Evolutionary conservation across 192 early-diverging fungal genomes (phyloP), one percentile per base, ranked within the genome.

Genomic region (Mortierella hygrophila): DNA sequence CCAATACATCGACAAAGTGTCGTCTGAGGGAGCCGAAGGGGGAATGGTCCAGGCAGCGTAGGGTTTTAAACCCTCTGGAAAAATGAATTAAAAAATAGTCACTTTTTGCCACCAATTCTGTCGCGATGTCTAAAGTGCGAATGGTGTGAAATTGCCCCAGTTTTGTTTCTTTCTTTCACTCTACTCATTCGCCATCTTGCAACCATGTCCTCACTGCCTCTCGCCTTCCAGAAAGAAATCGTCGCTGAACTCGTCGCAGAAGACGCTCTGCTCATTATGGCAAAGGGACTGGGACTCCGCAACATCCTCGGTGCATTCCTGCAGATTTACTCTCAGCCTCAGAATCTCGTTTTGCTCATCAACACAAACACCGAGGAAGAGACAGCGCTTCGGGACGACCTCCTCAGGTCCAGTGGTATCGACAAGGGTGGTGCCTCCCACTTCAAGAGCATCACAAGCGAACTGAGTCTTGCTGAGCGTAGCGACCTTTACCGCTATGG

Each of bases 191-290:
- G 1, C 41, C 18, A 29, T 74, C 46, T 9, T 7, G 38, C 47
- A 26, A 74, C 54, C 74, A 84, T 79, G 77, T 76, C 77, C 4
- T 52, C 80, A 13, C 42, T 89, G 18, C 81, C 91, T 46, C 87
- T 96, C 20, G 83, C 90, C 74, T 96, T 93, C 73, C 95, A 96
- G 74, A 90, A 92, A 46, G 88, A 91, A 81, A 92, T 96, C 57
- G 80, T 96, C 6, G 91, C 91, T 52, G 91, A 92, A 8, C 72
- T 96, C 35, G 86, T 94, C 6, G 91, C 90, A n/a, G 94, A 96
- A 57, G 96, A 97, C 83, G 97, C 94, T 3, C 87, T 99, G 13
- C 90, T 97, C 49, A 92, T 99, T 16, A 80, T 94, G 38, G 93
- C 95, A 0, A 90, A 92, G 21, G 98, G 98, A 0, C 92, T 99